These are phyloP conservation scores for Russula ochroleuca DNA, from an alignment of 768 basidiomycete genomes.

Conservation along the genomic window DNA sequence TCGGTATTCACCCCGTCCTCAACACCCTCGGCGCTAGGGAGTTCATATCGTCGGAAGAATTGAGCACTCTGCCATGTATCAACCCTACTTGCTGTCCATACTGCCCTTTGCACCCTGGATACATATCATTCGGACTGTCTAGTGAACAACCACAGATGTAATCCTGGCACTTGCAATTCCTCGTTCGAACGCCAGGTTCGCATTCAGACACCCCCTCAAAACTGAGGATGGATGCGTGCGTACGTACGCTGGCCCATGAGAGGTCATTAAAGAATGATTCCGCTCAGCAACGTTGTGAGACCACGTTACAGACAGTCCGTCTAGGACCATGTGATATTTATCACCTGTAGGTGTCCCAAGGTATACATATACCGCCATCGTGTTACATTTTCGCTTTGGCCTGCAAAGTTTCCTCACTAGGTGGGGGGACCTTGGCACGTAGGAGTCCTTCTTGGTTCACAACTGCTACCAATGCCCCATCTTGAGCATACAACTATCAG, in stretches of 20 bases:
- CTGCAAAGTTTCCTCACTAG: not conserved
- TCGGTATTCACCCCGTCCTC: conserved; percentile 18
- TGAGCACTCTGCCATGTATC: conserved; percentile 37
- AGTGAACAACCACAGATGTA: conserved; percentile 3
- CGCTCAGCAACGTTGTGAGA: not conserved
- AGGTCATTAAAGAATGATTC: not conserved
- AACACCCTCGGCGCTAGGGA: conserved; percentile 50
- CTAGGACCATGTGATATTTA: not conserved
- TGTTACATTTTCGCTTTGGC: conserved; percentile 24
- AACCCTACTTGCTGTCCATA: conserved; percentile 29
- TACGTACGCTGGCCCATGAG: not conserved
- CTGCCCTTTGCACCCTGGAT: conserved; percentile 31
- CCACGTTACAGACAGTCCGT: not conserved
- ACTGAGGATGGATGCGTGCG: not conserved
- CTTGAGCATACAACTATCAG: conserved; percentile 21
- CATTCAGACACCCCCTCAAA: not conserved
- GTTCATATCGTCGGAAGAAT: conserved; percentile 97
- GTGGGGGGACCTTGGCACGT: conserved; percentile 17
- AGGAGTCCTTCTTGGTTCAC: conserved; percentile 26
- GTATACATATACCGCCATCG: not conserved
- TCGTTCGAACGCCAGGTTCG: not conserved
- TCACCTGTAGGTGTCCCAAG: not conserved
- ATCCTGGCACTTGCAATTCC: not conserved
- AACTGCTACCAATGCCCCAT: conserved; percentile 21
- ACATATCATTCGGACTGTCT: conserved; percentile 59